Evolutionary conservation across 2,329 filamentous ascomycete genomes (phyloP), one percentile per base, ranked within the genome.

Genomic region (Cryphonectria nitschkei): DNA sequence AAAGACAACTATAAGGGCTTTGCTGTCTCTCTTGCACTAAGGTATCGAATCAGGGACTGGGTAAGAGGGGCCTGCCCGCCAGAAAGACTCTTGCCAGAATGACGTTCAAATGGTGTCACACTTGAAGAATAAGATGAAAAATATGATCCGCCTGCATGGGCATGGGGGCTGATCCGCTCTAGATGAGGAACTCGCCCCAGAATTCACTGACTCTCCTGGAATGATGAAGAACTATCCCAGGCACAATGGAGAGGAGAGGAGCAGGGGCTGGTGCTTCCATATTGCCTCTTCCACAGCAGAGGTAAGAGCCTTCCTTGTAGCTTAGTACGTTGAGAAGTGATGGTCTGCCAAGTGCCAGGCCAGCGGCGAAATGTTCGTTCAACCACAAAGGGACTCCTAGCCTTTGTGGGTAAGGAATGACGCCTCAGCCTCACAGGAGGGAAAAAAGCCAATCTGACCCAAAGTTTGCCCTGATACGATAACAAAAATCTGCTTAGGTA

Each of bases 401-500:
- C 52, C 52, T 29, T 56, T 26, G 52, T 56, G 3, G 52, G 52
- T 7, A 29, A 29, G 14, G 52, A 16, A 29, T 56, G 54, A 58
- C 54, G 26, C 54, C 54, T 58, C 54, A 58, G 63, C 43, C 63
- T 65, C 63, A 52, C 61, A 41, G 19, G 16, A 22, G 6, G 16
- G 43, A 46, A 50, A 26, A n/a, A 61, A 13, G 37, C 37, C 37
- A 39, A 39, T 39, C 37, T 39, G 4, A 9, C 2, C 6, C 16
- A 16, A n/a, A 34, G 41, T n/a, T 50, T 65, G 29, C 63, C 26
- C 4, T 52, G 26, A 32, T 50, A 32, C 1, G 4, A 32, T 64
- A 34, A n/a, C 22, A 11, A 7, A 11, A n/a, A 4, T n/a, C 63
- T 34, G 63, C 63, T 65, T 65, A 65, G 63, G 63, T 65, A 65